These are phyloP conservation scores for Chlamydomonas eustigma DNA, from an alignment of 139 green algal genomes.

Conservation along the genomic window DNA sequence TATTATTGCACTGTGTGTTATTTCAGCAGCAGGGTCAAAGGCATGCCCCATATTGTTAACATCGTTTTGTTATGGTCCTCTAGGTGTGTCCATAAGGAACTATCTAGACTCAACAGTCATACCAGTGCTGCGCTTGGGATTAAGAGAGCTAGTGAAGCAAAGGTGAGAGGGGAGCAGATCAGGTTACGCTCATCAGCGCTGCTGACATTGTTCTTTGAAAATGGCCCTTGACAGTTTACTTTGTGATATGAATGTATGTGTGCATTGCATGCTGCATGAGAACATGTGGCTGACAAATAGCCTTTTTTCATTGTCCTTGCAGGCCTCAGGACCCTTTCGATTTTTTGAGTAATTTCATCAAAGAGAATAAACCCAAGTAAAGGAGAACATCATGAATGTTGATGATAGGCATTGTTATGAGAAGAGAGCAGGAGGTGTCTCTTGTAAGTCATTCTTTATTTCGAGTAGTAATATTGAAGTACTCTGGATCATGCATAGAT, in stretches of 20 bases:
- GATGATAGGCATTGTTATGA: too few species aligned
- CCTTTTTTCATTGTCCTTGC: not conserved
- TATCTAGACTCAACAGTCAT: not conserved
- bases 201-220: not conserved
- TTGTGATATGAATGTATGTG: not conserved
- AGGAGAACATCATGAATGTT: too few species aligned
- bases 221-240: not conserved
- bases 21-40: too few species aligned
- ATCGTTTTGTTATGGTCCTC: not conserved
- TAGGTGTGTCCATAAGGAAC: not conserved
- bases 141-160: conserved; percentile 1
- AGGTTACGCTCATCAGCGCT: not conserved
- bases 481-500: too few species aligned
- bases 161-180: not conserved
- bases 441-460: too few species aligned
- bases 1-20: too few species aligned
- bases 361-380: conserved; percentile 3
- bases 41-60: too few species aligned
- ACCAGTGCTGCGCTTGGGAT: not conserved
- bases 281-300: not conserved
- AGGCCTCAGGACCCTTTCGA: conserved; percentile 6
- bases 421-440: too few species aligned
- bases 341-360: conserved; percentile 5
- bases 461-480: too few species aligned
- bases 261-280: not conserved